Evolutionary conservation across 1,139 yeast species (phyloP), one percentile per base, ranked within the genome.

Genomic region (Yamadazyma atmosphaerica): DNA sequence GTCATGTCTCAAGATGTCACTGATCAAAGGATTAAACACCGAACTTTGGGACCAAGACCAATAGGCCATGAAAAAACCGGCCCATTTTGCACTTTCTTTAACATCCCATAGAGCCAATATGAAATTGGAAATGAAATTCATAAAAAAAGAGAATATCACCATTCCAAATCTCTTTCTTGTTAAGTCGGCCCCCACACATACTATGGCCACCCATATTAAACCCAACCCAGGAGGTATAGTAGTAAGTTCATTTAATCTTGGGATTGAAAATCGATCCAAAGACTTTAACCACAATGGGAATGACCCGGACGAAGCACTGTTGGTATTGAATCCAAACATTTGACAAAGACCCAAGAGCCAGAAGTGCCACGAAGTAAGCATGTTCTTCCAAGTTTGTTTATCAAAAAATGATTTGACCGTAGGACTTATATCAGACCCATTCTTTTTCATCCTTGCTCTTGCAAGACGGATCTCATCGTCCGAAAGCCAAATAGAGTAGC

Each of bases 391-490:
- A 16, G 55, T 51, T 10, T 54, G 56, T 37, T 61, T 59, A 33
- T 55, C 55, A 13, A 67, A 65, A 37, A 52, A 55, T 21, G 59
- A 41, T 18, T 56, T 62, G 41, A 67, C 66, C 41, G 65, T 67
- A n/a, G n/a, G n/a, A n/a, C n/a, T n/a, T n/a, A n/a, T n/a, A n/a
- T n/a, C n/a, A n/a, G n/a, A n/a, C n/a, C n/a, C n/a, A 52, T 76
- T 75, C 18, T 61, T 61, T 40, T 58, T 65, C 56, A 81, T 67
- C 57, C 88, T 73, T 36, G 64, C 66, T 47, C 84, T 68, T 11
- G 86, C 86, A 38, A 83, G 61, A 42, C 74, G 63, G 34, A 81
- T 79, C 46, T 84, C 92, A 29, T 81, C 84, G 50, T 82, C 84
- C 5, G 77, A 65, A 44, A 79, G 64, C 55, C 74, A 75, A 43